Percentiles rank a stretch among this genome's conserved stretches.
These are phyloP conservation scores for Xerocomus nothofagi DNA, from an alignment of 1,284 basidiomycete genomes.

Conservation along the genomic window DNA sequence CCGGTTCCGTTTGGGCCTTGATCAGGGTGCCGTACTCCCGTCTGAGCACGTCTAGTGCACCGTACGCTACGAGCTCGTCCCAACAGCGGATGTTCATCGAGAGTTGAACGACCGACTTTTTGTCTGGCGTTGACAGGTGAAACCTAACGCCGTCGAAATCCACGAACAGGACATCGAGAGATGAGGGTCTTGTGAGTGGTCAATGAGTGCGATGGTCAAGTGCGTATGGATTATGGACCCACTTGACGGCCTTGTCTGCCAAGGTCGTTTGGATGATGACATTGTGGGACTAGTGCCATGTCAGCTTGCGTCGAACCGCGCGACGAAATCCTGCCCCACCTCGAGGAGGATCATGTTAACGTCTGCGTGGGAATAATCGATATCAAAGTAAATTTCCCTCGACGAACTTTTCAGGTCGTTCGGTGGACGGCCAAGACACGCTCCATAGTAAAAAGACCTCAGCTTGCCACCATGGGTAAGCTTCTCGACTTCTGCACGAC, in stretches of 20 bases:
- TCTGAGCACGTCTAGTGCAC: slow-evolving; percentile 78
- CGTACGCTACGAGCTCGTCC: slow-evolving; percentile 88
- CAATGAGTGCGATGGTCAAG: slow-evolving; percentile 11
- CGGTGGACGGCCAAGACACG: slow-evolving; percentile 10
- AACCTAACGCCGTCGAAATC: slow-evolving; percentile 98
- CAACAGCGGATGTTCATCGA: slow-evolving; percentile 99
- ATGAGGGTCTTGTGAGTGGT: slow-evolving; percentile 64
- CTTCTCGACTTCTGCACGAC: background rate
- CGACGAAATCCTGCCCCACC: slow-evolving; percentile 40
- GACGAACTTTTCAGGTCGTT: slow-evolving; percentile 15
- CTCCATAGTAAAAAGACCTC: slow-evolving; percentile 12
- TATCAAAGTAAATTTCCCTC: slow-evolving; percentile 29
- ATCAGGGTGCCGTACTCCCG: slow-evolving; percentile 84
- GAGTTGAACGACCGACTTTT: slow-evolving; percentile 79
- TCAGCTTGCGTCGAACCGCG: slow-evolving; percentile 12
- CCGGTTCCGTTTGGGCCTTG: slow-evolving; percentile 65
- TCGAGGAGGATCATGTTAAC: slow-evolving; percentile 68
- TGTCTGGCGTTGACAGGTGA: slow-evolving; percentile 85
- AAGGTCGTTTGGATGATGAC: slow-evolving; percentile 92
- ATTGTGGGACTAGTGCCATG: slow-evolving; percentile 69
- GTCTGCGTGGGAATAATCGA: slow-evolving; percentile 33
- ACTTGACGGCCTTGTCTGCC: slow-evolving; percentile 89
- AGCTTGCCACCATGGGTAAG: slow-evolving; percentile 30
- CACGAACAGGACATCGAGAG: slow-evolving; percentile 93
- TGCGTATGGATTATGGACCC: slow-evolving; percentile 6